These are phyloP conservation scores for Trichophyton rubrum DNA, from an alignment of 2,329 filamentous ascomycete genomes.

Conservation along the genomic window DNA sequence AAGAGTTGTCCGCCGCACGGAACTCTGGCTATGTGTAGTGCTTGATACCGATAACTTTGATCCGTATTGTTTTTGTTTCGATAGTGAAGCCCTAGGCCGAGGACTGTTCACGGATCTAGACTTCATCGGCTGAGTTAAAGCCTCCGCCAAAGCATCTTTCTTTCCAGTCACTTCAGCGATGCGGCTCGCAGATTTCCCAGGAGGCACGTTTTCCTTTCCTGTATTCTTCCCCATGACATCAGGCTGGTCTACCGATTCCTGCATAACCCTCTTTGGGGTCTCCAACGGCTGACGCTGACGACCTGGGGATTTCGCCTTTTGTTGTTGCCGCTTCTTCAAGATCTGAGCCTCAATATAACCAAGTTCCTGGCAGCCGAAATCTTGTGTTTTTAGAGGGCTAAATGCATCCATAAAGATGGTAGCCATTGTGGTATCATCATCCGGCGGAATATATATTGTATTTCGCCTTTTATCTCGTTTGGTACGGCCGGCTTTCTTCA, in stretches of 20 bases:
- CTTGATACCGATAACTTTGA: background rate
- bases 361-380: conserved; percentile 17
- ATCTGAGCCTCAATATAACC: conserved; percentile 26
- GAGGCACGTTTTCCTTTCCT: conserved; percentile 53
- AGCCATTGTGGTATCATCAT: conserved; percentile 32
- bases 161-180: background rate
- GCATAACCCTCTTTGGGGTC: conserved; percentile 27
- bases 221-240: conserved; percentile 43
- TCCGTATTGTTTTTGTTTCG: background rate
- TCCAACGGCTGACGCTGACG: conserved; percentile 37
- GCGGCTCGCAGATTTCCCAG: conserved; percentile 23
- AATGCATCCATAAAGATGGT: conserved; percentile 35
- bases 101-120: background rate
- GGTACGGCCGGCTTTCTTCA: conserved; percentile 13
- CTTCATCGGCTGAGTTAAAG: background rate
- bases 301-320: conserved; percentile 14
- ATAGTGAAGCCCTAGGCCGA: background rate
- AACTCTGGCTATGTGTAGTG: background rate
- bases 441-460: conserved; percentile 32
- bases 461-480: conserved; percentile 26
- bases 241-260: conserved; percentile 29
- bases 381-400: conserved; percentile 26
- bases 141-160: background rate
- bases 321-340: conserved; percentile 21
- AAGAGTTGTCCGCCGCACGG: background rate